Conservation (phyloP, 257 asterid species). For the Solanum acaule region DNA sequence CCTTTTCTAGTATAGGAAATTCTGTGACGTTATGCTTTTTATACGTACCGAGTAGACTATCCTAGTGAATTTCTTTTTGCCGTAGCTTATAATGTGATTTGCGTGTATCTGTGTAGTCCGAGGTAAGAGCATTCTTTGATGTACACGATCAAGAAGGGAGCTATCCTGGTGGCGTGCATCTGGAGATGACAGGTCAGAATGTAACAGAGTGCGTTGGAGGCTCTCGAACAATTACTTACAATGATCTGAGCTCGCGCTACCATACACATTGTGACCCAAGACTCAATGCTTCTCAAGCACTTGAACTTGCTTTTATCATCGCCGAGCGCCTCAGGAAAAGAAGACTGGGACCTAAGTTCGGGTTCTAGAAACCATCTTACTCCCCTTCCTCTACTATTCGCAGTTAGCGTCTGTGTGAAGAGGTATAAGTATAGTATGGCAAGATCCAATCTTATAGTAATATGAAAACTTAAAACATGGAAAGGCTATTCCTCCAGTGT, state of each 20-base stretch:
- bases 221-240: constrained; percentile 51
- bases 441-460: neutral
- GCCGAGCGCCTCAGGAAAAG: constrained; percentile 64
- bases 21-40: neutral
- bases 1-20: neutral
- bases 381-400: neutral
- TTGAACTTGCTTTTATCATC: constrained; percentile 65
- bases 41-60: neutral
- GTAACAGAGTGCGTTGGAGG: constrained; percentile 80
- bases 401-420: neutral
- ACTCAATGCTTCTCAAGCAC: constrained; percentile 67
- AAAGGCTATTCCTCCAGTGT: neutral
- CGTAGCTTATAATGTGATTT: neutral
- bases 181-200: constrained; percentile 81
- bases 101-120: constrained; percentile 28
- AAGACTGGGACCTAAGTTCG: constrained; percentile 41
- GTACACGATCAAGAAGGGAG: constrained; percentile 86
- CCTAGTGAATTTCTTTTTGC: neutral
- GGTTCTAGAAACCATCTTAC: constrained; percentile 10
- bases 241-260: constrained; percentile 57
- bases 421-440: neutral
- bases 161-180: constrained; percentile 71
- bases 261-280: constrained; percentile 78
- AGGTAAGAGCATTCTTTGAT: constrained; percentile 67
- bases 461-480: neutral